Base-by-base conservation (phyloP, 2,329 filamentous ascomycete species). In the Sporothrix globosa region DNA sequence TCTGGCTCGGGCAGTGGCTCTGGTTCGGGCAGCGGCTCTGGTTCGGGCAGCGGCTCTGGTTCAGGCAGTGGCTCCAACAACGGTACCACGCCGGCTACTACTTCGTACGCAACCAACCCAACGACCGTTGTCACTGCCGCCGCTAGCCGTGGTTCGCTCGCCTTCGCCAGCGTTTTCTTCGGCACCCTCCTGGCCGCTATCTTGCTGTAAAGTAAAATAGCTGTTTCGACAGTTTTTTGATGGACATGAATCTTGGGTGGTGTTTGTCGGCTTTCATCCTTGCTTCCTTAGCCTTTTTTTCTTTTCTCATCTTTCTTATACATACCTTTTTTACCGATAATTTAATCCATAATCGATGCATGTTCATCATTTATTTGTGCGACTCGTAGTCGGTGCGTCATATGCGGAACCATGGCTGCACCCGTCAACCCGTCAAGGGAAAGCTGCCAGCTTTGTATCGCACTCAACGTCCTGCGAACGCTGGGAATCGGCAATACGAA, bases 111-210 rank as follows among this genome's bases (percentile, higher is more conserved):
- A n/a, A 54, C 34, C 34, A 68, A 56, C 34, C 66, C 66, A 7
- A 68, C 66, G 14, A 56, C 52, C 21, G 66, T 68, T 24, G 66
- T 68, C n/a, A 56, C 52, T 48, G 66, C 66, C 46, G 52, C 66
- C 21, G 66, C 66, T 39, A 46, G 66, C 52, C 39, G 30, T 54
- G 50, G 46, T 6, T 56, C 17, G 52, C 52, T 63, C 5, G 39
- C 52, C 21, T 6, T 27, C 3, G 17, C 24, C 21, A 5, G 50
- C 21, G 39, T 56, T 17, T 56, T 68, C 52, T 46, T 68, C 39
- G 66, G 66, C 39, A 30, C 66, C 21, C 52, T 68, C 5, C 21
- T 68, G 34, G 66, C 66, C 48, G 39, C 39, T 13, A 7, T 68
- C 21, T 13, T 56, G 52, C 46, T 68, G 66, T 68, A 58, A 67